Evolutionary conservation across 2,329 filamentous ascomycete species (phyloP), one percentile per base, ranked within the genome.

Genomic region (Myriangium duriaei): DNA sequence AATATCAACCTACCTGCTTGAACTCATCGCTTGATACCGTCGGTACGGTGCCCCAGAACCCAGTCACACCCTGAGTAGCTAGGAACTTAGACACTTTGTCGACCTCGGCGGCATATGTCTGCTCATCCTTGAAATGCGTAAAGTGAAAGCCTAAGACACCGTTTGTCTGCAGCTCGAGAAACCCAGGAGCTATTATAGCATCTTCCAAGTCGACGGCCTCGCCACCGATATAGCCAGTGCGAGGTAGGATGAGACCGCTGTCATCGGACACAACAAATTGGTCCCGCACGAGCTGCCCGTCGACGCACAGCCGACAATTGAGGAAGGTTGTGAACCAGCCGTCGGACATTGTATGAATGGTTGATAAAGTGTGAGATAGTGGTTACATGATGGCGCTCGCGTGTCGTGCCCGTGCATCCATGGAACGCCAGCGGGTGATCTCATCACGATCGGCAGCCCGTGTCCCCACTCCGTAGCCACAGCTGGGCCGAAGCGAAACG

Each of bases 101-200:
- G 17, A 73, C 52, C 32, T 65, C 64, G 6, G 49, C 48, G 28
- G 47, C 48, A 50, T 70, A 71, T 40, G 52, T 54, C 24, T 51
- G 44, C 14, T 56, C 49, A 32, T 68, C 53, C 4, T 62, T 52
- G 42, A 62, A 69, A 40, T 67, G 61, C 2, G 69, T 69, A 41
- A 72, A 73, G 46, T 72, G 69, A 36, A 72, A 71, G 2, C 67
- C 68, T 49, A 63, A 60, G 34, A 64, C 53, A 36, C 67, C 66
- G 47, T 74, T 74, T 1, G 66, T 71, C 42, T 74, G 70, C 4
- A 74, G 51, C 42, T 74, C 70, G 14, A 73, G 54, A 46, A 69
- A 71, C 3, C 69, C 71, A 7, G 70, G 69, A 4, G 69, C 65
- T 37, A 73, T 55, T 33, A 73, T 67, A 32, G 53, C 58, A 29